A percentile compares a stretch with the other conserved stretches of the same genome.
Conservation (phyloP, 1,284 basidiomycete genomes). For the Mrakiaceae sp. region DNA sequence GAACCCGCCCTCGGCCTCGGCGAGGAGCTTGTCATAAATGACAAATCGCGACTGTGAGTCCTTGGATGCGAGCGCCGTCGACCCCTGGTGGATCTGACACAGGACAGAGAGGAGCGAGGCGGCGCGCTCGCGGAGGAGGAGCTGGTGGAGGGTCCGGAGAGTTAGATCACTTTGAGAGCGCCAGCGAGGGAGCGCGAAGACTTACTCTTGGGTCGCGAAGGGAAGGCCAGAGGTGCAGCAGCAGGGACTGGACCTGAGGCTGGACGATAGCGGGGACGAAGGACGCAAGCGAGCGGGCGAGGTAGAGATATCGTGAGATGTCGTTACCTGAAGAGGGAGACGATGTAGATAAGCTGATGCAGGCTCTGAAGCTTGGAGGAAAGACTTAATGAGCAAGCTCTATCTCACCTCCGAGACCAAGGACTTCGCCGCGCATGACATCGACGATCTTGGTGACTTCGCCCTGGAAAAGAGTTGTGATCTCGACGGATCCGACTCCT, state of each 20-base stretch:
- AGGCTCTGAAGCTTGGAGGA: conserved; percentile 7
- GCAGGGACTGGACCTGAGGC: conserved; percentile 69
- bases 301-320: conserved; percentile 38
- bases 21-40: conserved; percentile 65
- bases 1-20: conserved; percentile 79
- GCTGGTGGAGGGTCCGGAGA: conserved; percentile 19
- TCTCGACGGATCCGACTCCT: not conserved
- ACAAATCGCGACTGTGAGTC: conserved; percentile 29
- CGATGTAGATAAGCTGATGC: no score
- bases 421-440: conserved; percentile 24
- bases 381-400: conserved; percentile 21
- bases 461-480: conserved; percentile 26
- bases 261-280: conserved; percentile 78
- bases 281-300: conserved; percentile 78
- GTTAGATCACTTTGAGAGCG: conserved; percentile 19
- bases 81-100: conserved; percentile 29
- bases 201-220: conserved; percentile 67
- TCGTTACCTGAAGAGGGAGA: conserved; percentile 44
- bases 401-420: conserved; percentile 28
- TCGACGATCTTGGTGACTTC: conserved; percentile 28
- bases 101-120: conserved; percentile 79
- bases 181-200: conserved; percentile 8
- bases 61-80: not conserved
- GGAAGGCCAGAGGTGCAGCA: conserved; percentile 83
- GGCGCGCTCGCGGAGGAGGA: conserved; percentile 73